A percentile compares a stretch with the other conserved stretches of the same genome.
Conservation (phyloP, 2,329 filamentous ascomycete species). For the Penicillium sp. region DNA sequence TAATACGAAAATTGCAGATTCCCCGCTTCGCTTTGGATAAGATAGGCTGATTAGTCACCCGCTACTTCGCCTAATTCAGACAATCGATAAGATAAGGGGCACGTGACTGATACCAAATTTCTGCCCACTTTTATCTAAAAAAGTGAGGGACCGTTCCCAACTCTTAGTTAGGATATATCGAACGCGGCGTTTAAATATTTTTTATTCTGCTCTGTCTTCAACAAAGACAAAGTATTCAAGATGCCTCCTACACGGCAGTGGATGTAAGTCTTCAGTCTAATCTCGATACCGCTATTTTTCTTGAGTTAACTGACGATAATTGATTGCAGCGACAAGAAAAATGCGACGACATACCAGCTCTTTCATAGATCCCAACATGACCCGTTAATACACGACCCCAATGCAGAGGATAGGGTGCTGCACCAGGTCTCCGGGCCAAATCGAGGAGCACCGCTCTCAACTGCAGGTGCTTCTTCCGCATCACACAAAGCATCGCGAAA, state of each 20-base stretch:
- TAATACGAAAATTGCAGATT: conserved; percentile 17
- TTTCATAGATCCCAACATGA: conserved; percentile 97
- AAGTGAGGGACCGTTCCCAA: not conserved
- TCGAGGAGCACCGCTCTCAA: conserved; percentile 21
- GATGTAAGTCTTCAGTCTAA: conserved; percentile 53
- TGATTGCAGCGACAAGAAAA: conserved; percentile 72
- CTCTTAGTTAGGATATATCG: not conserved
- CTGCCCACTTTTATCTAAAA: conserved; percentile 16
- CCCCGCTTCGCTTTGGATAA: conserved; percentile 26
- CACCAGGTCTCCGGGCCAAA: conserved; percentile 57
- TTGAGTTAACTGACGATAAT: conserved; percentile 18
- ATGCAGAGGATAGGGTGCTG: conserved; percentile 85
- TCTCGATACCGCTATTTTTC: not conserved
- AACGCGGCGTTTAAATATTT: not conserved
- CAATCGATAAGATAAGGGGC: conserved; percentile 17
- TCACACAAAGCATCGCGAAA: conserved; percentile 56
- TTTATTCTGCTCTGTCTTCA: not conserved
- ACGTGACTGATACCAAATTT: conserved; percentile 15
- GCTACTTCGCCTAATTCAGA: conserved; percentile 5
- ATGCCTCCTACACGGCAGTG: conserved; percentile 73
- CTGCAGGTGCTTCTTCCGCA: conserved; percentile 26
- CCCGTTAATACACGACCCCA: conserved; percentile 88
- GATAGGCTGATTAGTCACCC: conserved; percentile 28
- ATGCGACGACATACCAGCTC: conserved; percentile 85
- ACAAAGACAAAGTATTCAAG: conserved; percentile 33